phyloP scores from a whole-genome alignment of 2,329 filamentous ascomycete species.

The Calonectria naviculata region DNA sequence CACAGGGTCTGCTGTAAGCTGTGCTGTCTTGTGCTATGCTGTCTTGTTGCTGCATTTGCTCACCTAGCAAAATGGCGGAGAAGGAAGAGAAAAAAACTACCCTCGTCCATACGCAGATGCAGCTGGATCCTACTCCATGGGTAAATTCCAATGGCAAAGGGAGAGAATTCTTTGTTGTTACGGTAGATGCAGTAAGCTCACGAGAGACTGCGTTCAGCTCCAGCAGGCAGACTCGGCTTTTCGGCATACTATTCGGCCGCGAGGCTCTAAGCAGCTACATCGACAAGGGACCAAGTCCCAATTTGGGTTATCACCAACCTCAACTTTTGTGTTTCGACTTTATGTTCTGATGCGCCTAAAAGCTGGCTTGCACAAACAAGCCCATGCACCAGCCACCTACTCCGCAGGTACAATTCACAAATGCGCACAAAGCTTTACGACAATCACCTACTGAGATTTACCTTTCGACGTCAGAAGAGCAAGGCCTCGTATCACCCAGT shows the following conservation, averaged over 20 bases:
- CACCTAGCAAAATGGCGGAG: not conserved
- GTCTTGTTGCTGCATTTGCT: not conserved
- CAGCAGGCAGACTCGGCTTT: not conserved
- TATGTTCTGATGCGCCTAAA: not conserved
- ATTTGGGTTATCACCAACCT: slow-evolving; percentile 9
- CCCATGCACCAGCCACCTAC: slow-evolving; percentile 4
- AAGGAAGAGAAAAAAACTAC: too few species aligned
- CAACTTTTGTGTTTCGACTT: not conserved
- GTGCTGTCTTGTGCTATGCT: not conserved
- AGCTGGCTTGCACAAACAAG: not conserved
- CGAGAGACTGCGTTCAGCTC: not conserved
- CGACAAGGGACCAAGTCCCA: not conserved
- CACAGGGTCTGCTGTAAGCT: not conserved
- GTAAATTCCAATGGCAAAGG: not conserved
- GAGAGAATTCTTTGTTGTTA: not conserved
- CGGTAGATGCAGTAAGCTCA: slow-evolving; percentile 1
- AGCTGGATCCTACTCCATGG: not conserved
- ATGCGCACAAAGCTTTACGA: not conserved
- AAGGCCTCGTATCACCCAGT: slow-evolving; percentile 17
- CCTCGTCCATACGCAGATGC: not conserved
- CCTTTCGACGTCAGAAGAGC: not conserved
- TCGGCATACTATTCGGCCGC: slow-evolving; percentile 2
- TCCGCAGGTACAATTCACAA: not conserved
- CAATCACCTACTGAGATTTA: not conserved
- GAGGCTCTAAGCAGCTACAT: not conserved